Conservation (phyloP, 495 filamentous ascomycete genomes). For the Lasiosphaeria hispida region DNA sequence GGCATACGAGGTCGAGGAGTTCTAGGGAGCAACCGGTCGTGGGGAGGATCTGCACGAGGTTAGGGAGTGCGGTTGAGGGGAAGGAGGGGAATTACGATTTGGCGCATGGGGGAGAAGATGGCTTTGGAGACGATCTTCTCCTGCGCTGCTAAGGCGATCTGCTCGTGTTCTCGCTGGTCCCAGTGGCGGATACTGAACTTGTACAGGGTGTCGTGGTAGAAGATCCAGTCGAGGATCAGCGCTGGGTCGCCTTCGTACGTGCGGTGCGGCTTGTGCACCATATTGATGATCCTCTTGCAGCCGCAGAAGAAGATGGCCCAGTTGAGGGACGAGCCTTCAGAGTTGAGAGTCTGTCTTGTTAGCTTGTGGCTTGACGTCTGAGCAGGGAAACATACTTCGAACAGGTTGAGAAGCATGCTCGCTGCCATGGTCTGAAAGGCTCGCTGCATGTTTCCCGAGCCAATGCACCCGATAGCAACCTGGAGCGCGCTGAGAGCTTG, state of each 20-base stretch:
- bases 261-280: constrained; percentile 3
- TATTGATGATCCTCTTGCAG: constrained; percentile 16
- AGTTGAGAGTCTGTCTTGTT: neutral
- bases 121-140: constrained; percentile 17
- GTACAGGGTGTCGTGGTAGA: constrained; percentile 24
- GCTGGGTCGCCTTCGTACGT: constrained; percentile 20
- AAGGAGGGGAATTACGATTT: constrained; percentile 8
- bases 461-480: constrained; percentile 3
- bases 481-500: constrained; percentile 18
- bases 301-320: constrained; percentile 25
- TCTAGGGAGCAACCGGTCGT: constrained; percentile 24
- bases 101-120: constrained; percentile 17
- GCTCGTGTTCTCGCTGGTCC: neutral
- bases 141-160: neutral
- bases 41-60: constrained; percentile 8
- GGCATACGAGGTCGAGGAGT: constrained; percentile 15
- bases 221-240: constrained; percentile 25
- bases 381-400: constrained; percentile 6
- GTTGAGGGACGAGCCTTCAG: constrained; percentile 7
- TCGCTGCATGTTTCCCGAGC: neutral
- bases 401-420: constrained; percentile 23
- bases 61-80: neutral
- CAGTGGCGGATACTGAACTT: constrained; percentile 26
- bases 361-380: neutral
- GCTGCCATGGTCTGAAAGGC: constrained; percentile 22